Conservation (phyloP, 75 land plant genomes). For the Pseudotsuga menziesii region DNA sequence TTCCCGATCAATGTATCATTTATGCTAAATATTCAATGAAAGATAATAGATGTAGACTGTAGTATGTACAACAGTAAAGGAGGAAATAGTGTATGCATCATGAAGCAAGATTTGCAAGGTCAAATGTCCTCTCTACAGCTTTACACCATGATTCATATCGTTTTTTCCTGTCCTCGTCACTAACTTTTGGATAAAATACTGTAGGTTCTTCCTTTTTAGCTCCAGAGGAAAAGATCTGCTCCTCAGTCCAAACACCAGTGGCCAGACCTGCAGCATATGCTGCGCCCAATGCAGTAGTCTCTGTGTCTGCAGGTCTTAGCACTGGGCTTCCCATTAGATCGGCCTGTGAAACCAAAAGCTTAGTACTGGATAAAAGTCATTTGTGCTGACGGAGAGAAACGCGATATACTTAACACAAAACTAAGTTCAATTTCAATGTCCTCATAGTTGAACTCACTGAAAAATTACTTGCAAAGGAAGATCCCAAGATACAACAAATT, state of each 20-base stretch:
- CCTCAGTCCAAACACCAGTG: constrained; percentile 74
- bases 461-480: background rate
- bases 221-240: constrained; percentile 45
- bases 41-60: no score
- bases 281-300: constrained; percentile 96
- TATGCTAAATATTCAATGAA: no score
- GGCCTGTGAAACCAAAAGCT: constrained; percentile 48
- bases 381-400: background rate
- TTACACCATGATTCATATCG: constrained; percentile 78
- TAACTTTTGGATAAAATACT: constrained; percentile 50
- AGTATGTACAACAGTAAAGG: no score
- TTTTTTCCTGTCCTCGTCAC: constrained; percentile 62
- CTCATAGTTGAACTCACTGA: background rate
- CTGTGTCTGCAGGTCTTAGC: constrained; percentile 87
- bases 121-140: constrained; percentile 87
- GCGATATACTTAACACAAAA: background rate
- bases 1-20: no score
- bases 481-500: background rate
- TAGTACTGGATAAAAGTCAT: background rate
- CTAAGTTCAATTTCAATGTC: background rate
- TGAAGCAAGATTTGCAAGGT: constrained; percentile 68
- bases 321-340: constrained; percentile 87
- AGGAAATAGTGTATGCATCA: constrained; percentile 5
- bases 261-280: constrained; percentile 99
- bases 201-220: constrained; percentile 35